Evolutionary conservation across 2,329 filamentous ascomycete genomes (phyloP), one percentile per base, ranked within the genome.

Genomic region (Aureobasidium sp.): DNA sequence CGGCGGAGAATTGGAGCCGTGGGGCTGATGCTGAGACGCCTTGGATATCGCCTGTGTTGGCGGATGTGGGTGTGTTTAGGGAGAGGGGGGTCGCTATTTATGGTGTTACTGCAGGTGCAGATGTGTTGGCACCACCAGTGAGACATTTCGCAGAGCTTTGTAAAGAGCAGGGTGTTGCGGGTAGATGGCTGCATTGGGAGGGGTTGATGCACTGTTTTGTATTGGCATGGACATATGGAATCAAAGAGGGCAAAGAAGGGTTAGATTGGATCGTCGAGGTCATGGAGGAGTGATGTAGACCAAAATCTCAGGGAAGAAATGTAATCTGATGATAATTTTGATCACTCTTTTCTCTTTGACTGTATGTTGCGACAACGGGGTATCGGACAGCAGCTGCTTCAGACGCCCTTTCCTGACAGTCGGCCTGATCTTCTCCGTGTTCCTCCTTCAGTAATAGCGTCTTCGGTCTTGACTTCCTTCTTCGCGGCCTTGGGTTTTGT

Each of bases 141-240:
- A 65, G 81, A 1, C 64, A 75, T 0, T 82, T 84, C 53, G 68
- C 79, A 5, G 75, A 81, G 2, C 76, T 74, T 60, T 79, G 78
- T 7, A 72, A 73, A 31, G 68, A 77, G 47, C 68, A 71, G 20
- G 75, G 77, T 0, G 75, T 85, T 0, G 53, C 70, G 1, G 83
- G 83, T 0, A 73, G 81, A 61, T 85, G 83, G 84, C 66, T 86
- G 44, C 73, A 82, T 11, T 86, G 83, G 83, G 77, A 82, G 20
- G 78, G 78, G 20, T 81, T 84, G 71, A 85, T 86, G 80, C 83
- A 86, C 69, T 83, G 81, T 63, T 85, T 84, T 58, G 76, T 81
- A 1, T 69, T 85, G 39, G 77, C 79, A 1, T 79, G 77, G 49
- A 71, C 74, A 1, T 84, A 81, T 65, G 75, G 71, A 0, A 41